Percentiles rank a stretch among this genome's conserved stretches.
These are phyloP conservation scores for Fraxinus velutina DNA, from an alignment of 305 asterid species.

Conservation along the genomic window DNA sequence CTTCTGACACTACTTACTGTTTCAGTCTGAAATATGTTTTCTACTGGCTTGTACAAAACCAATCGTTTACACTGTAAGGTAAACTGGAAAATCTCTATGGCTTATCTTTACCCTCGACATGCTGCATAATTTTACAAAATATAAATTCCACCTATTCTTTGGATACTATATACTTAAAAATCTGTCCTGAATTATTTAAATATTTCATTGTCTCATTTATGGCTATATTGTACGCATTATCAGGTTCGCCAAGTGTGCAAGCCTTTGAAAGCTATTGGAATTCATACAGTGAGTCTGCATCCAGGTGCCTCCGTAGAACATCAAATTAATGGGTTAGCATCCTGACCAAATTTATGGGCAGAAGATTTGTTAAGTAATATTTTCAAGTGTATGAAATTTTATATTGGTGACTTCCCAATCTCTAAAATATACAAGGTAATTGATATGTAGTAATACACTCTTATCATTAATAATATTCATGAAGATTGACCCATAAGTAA, in stretches of 20 bases:
- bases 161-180: not conserved
- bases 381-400: not conserved
- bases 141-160: not conserved
- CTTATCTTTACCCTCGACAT: not conserved
- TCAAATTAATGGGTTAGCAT: constrained; percentile 42
- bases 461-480: not conserved
- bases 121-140: not conserved
- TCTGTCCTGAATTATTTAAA: not conserved
- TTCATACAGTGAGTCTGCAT: constrained; percentile 47
- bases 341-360: not conserved
- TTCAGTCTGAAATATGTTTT: not conserved
- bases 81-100: not conserved
- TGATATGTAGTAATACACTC: not conserved
- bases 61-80: not conserved
- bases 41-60: not conserved
- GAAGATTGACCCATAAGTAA: not conserved
- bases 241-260: constrained; percentile 47
- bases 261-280: constrained; percentile 43
- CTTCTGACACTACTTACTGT: not conserved
- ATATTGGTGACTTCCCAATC: not conserved
- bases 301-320: constrained; percentile 46
- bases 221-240: not conserved
- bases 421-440: not conserved
- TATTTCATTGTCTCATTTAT: not conserved
- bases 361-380: not conserved